A percentile compares a stretch with the other conserved stretches of the same genome.
Conservation (phyloP, 2,329 filamentous ascomycete species). For the Paecilomyces fulvus region DNA sequence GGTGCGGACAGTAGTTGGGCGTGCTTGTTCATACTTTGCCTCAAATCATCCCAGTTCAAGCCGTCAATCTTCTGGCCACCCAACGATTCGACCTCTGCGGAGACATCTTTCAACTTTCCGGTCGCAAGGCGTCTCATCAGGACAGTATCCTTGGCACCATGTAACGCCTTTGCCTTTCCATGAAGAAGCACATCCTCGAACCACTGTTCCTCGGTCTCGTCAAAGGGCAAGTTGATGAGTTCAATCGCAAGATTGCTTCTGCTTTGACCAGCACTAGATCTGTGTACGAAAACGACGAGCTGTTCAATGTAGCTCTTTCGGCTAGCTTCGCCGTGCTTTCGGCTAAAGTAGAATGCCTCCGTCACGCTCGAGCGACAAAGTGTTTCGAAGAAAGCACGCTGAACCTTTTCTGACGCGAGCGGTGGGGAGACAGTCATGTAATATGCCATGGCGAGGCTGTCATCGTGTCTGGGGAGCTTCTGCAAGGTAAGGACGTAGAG, state of each 20-base stretch:
- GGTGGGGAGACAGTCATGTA: conserved; percentile 68
- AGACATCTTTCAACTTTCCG: conserved; percentile 40
- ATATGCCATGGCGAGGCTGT: conserved; percentile 64
- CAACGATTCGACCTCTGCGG: conserved; percentile 26
- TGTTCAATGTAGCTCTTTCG: conserved; percentile 60
- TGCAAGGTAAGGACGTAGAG: conserved; percentile 56
- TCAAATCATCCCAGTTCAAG: conserved; percentile 45
- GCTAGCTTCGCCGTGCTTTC: conserved; percentile 53
- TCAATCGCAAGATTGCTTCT: conserved; percentile 55
- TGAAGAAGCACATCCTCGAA: conserved; percentile 59
- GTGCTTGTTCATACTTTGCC: conserved; percentile 21
- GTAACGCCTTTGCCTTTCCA: conserved; percentile 56
- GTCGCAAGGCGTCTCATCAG: conserved; percentile 65
- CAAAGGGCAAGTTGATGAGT: conserved; percentile 65
- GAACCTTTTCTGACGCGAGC: conserved; percentile 54
- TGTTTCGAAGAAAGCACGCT: conserved; percentile 61
- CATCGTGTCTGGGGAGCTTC: conserved; percentile 51
- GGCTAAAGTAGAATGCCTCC: conserved; percentile 66
- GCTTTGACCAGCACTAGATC: conserved; percentile 24
- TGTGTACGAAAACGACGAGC: conserved; percentile 53
- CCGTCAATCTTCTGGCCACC: conserved; percentile 41
- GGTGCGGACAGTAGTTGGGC: not conserved
- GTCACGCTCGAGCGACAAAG: conserved; percentile 59
- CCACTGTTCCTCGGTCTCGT: conserved; percentile 62
- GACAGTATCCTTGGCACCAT: conserved; percentile 62